Evolutionary conservation across 768 basidiomycete genomes (phyloP), one percentile per base, ranked within the genome.

Genomic region (Holtermannia corniformis): DNA sequence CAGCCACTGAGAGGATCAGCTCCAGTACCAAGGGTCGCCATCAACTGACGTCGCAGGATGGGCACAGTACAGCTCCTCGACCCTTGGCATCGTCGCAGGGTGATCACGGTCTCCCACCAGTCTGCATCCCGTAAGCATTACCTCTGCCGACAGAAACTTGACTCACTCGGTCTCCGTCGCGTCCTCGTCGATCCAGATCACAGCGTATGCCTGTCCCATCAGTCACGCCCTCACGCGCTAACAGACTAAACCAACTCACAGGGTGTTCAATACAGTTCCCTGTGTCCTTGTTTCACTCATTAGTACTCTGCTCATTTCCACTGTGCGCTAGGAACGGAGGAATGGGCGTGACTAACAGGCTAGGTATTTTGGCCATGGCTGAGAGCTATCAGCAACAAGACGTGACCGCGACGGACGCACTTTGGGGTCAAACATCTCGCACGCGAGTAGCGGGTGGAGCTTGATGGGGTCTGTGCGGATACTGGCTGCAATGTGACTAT

Each of bases 331-430:
- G 20, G 5, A 52, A 24, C 14, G 5, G 10, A 27, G 5, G 5
- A 44, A 44, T n/a, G 28, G 3, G n/a, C 21, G 1, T n/a, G 2
- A 10, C 27, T 27, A 14, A 28, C 19, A 32, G 26, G 53, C 57
- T 25, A 58, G 37, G 41, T 54, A 58, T 54, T 58, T 58, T 22
- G 57, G 57, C 57, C 57, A 58, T n/a, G 57, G 57, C 53, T 50
- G 26, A 4, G 7, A 19, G 22, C 43, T n/a, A 20, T 44, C n/a
- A 44, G n/a, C 43, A 23, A 11, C 37, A 41, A 12, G 37, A 41
- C 32, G 7, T 37, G 32, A 37, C 43, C 10, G 43, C 22, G 12
- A 26, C n/a, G 45, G 11, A 12, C 43, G 14, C 5, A 58, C 56
- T 41, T 48, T 54, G 2, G 57, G 57, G 44, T 58, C 57, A 49